Base-by-base conservation (phyloP, 1,284 basidiomycete genomes). In the Pterulicium gracile region DNA sequence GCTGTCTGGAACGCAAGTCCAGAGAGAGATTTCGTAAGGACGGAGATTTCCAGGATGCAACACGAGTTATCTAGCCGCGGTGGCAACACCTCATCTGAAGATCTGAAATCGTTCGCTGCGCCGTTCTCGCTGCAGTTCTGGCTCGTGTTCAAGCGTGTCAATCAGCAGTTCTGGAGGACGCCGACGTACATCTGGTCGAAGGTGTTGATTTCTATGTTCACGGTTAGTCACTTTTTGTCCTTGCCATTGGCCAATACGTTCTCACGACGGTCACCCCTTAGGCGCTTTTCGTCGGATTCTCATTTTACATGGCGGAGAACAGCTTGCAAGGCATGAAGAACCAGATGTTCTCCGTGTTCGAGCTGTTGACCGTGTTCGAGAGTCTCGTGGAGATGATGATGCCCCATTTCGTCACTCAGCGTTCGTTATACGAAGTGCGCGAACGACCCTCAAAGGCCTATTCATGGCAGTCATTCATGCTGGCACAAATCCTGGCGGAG, bases 171-270 rank as follows among this genome's bases (percentile, higher is more conserved):
- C 34, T 67, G 65, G 62, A 54, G 67, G n/a, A 76, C 73, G 36
- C 77, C 84, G 7, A 70, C 72, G 1, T 88, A 86, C 56, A 66
- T 88, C 50, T 73, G 77, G 61, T 71, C 79, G 39, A 86, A 88
- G 63, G 54, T 81, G 23, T 66, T 58, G 44, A 54, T 76, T 13
- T 70, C 69, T 50, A 56, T 66, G 46, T 54, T 63, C 1, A 61
- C 3, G 65, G 69, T 55, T 17, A 43, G 54, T 50, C 3, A 32
- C 7, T n/a, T 10, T 10, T 10, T 10, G 7, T n/a, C 27, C n/a
- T 32, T 32, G 27, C n/a, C 27, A 32, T n/a, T n/a, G n/a, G n/a
- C n/a, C n/a, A n/a, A 15, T 36, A 32, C 13, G 12, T 7, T 17
- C 3, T n/a, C 15, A n/a, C 49, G 7, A 49, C 49, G 4, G 19